Conservation (phyloP, 129 eudicot species). For the Centaurea solstitialis region DNA sequence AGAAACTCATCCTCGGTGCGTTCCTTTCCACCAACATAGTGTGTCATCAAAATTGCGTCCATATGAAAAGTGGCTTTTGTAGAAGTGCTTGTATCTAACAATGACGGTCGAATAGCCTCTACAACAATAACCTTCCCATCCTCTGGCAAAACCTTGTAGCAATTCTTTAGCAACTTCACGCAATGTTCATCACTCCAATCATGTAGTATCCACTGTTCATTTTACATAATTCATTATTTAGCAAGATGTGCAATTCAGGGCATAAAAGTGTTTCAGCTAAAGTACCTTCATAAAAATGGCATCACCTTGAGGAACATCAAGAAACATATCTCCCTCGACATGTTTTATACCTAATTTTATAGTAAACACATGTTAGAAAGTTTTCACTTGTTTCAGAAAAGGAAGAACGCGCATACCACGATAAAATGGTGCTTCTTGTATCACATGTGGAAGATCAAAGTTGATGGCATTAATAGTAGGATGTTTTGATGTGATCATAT, state of each 20-base stretch:
- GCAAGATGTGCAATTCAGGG: too few species aligned
- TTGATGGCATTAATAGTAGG: slow-evolving; percentile 41
- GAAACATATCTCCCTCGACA: slow-evolving; percentile 60
- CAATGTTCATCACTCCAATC: too few species aligned
- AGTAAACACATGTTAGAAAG: background rate
- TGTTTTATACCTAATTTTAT: slow-evolving; percentile 40
- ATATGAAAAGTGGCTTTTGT: too few species aligned
- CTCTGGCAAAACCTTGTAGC: too few species aligned
- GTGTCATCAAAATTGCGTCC: too few species aligned
- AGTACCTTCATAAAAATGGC: slow-evolving; percentile 63
- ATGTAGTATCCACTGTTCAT: too few species aligned
- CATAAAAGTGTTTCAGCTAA: too few species aligned
- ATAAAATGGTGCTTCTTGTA: slow-evolving; percentile 26
- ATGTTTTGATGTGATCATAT: slow-evolving; percentile 24
- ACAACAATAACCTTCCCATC: too few species aligned
- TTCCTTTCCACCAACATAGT: slow-evolving; percentile 54
- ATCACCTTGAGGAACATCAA: slow-evolving; percentile 48
- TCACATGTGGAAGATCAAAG: slow-evolving; percentile 52
- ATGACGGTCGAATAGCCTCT: too few species aligned
- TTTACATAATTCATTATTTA: too few species aligned
- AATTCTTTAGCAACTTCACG: too few species aligned
- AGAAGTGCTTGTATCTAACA: too few species aligned
- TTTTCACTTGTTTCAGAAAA: background rate
- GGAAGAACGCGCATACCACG: slow-evolving; percentile 20
- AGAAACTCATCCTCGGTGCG: slow-evolving; percentile 35